Evolutionary conservation across 2,329 filamentous ascomycete species (phyloP).

Genomic region (Celoporthe dispersa): DNA sequence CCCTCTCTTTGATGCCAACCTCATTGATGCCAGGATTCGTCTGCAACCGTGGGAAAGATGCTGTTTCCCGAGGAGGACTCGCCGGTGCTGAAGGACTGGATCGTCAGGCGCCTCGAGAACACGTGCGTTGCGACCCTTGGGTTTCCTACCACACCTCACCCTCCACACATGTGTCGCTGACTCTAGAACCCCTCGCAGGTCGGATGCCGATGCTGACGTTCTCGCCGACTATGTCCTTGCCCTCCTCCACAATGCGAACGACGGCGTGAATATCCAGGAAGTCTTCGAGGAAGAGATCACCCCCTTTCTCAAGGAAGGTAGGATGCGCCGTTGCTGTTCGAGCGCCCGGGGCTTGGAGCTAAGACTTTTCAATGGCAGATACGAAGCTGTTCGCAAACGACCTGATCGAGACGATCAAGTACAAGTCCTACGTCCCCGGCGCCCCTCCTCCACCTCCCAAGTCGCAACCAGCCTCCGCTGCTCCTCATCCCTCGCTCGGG

Average conservation of each 20-base stretch:
- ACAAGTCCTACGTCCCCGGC: conserved; percentile 64
- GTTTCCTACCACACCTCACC: conserved; percentile 11
- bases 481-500: conserved; percentile 7
- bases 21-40: conserved; percentile 19
- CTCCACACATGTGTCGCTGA: conserved; percentile 6
- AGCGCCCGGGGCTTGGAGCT: conserved; percentile 1
- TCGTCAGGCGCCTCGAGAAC: conserved; percentile 76
- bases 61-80: conserved; percentile 66
- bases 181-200: conserved; percentile 50
- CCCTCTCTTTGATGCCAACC: too few species aligned
- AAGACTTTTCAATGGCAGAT: conserved; percentile 44
- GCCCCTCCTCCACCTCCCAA: conserved; percentile 47
- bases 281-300: conserved; percentile 74
- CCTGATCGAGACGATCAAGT: conserved; percentile 67
- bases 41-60: conserved; percentile 48
- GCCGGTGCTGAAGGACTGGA: conserved; percentile 73
- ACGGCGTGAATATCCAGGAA: conserved; percentile 64
- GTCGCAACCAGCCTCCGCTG: conserved; percentile 27
- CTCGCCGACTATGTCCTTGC: conserved; percentile 85
- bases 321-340: conserved; percentile 15
- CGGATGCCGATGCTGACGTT: conserved; percentile 79
- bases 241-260: conserved; percentile 71
- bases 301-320: conserved; percentile 75
- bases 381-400: conserved; percentile 69
- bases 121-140: conserved; percentile 57